phyloP scores from a whole-genome alignment of 208 protist genomes.

The Tritrichomonas foetus region DNA sequence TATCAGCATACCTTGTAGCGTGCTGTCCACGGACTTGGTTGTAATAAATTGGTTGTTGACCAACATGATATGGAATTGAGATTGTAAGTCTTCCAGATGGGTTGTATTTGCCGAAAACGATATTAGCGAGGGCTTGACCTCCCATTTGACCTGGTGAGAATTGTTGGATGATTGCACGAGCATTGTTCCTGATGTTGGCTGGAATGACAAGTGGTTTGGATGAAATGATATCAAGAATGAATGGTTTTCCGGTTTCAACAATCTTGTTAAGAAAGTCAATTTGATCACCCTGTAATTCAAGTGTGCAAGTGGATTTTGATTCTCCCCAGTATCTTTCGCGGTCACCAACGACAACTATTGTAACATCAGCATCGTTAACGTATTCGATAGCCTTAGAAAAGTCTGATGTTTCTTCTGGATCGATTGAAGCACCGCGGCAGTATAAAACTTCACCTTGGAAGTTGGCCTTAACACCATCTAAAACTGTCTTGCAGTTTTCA shows the following conservation, averaged over 20 bases:
- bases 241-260: not conserved
- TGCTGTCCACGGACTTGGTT: not conserved
- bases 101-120: conserved; percentile 48
- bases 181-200: not conserved
- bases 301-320: not conserved
- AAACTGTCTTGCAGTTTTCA: not conserved
- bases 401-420: not conserved
- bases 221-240: conserved; percentile 55
- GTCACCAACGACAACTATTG: conserved; percentile 1
- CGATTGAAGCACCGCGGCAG: not conserved
- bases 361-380: not conserved
- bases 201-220: conserved; percentile 49
- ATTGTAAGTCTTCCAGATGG: conserved; percentile 51
- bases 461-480: not conserved
- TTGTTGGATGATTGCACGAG: conserved; percentile 49
- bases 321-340: not conserved
- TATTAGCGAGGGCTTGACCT: conserved; percentile 52
- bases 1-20: conserved; percentile 23
- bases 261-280: not conserved
- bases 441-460: not conserved
- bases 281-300: not conserved
- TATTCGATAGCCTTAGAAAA: not conserved
- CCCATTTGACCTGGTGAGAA: conserved; percentile 53
- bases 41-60: conserved; percentile 28
- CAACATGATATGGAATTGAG: conserved; percentile 48